A percentile compares a stretch with the other conserved stretches of the same genome.
These are phyloP conservation scores for Podospora australis DNA, from an alignment of 495 filamentous ascomycete genomes.

Conservation along the genomic window DNA sequence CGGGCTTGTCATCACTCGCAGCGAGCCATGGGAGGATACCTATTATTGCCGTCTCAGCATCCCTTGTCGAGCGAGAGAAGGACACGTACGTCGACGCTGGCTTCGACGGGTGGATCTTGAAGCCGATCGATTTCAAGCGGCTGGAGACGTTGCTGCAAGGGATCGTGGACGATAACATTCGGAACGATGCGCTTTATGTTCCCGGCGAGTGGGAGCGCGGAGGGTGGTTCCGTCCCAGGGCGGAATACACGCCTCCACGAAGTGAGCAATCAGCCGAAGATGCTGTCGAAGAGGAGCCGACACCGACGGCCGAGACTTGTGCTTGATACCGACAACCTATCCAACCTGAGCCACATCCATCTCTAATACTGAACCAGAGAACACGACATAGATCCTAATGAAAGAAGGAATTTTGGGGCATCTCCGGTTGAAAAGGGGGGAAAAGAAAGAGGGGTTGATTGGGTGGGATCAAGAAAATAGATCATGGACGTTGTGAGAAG, in stretches of 20 bases:
- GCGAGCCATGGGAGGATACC: conserved; percentile 55
- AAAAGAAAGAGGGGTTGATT: too few relatives aligned
- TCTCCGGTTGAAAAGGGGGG: too few relatives aligned
- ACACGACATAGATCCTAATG: too few relatives aligned
- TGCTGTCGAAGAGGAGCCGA: neutral
- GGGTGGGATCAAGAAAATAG: too few relatives aligned
- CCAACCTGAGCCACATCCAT: too few relatives aligned
- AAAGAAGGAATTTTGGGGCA: too few relatives aligned
- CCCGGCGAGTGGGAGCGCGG: conserved; percentile 66
- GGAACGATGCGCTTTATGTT: conserved; percentile 47
- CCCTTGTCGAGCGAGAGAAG: conserved; percentile 64
- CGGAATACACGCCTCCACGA: too few relatives aligned
- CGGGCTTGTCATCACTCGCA: conserved; percentile 42
- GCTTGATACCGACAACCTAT: too few relatives aligned
- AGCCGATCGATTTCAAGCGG: conserved; percentile 67
- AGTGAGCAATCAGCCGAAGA: neutral
- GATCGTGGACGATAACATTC: conserved; percentile 42
- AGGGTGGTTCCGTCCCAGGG: conserved; percentile 53
- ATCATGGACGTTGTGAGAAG: too few relatives aligned
- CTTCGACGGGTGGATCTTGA: conserved; percentile 87
- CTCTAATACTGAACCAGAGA: too few relatives aligned
- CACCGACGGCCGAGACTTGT: too few relatives aligned
- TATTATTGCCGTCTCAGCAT: conserved; percentile 88
- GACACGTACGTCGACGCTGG: conserved; percentile 70
- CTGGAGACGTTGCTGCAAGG: conserved; percentile 55